Percentiles rank a stretch among this genome's conserved stretches.
Conservation (phyloP, 2,329 filamentous ascomycete genomes). For the Fusarium sp. region DNA sequence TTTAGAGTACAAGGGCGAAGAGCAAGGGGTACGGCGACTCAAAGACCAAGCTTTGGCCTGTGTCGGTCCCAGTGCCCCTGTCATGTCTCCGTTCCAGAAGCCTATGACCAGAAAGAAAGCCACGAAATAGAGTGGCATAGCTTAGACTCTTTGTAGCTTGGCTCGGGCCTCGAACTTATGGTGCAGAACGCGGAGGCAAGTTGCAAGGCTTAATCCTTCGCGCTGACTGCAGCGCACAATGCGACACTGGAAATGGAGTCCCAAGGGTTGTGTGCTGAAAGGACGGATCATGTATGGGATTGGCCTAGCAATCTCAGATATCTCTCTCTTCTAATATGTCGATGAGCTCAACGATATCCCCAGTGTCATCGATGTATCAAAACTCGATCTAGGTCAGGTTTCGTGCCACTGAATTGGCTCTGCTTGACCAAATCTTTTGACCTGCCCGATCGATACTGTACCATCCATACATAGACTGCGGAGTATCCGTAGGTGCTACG, state of each 20-base stretch:
- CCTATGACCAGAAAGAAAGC: slow-evolving; percentile 20
- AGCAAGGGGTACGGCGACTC: slow-evolving; percentile 11
- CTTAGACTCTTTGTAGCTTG: slow-evolving; percentile 21
- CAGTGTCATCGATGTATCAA: too few species aligned
- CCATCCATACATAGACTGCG: not conserved
- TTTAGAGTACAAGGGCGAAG: slow-evolving; percentile 12
- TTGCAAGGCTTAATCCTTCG: slow-evolving; percentile 20
- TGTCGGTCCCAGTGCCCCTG: slow-evolving; percentile 11
- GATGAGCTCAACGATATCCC: too few species aligned
- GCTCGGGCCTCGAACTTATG: slow-evolving; percentile 29
- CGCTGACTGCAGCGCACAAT: slow-evolving; percentile 11
- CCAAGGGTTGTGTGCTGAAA: not conserved
- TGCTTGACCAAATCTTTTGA: not conserved
- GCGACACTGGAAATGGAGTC: slow-evolving; percentile 2
- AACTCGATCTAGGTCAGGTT: too few species aligned
- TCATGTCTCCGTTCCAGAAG: not conserved
- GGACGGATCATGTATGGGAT: not conserved
- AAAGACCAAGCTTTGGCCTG: slow-evolving; percentile 18
- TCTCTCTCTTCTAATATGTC: not conserved
- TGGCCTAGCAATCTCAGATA: not conserved
- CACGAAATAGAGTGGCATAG: slow-evolving; percentile 26
- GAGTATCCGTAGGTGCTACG: not conserved
- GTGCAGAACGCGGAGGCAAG: slow-evolving; percentile 12
- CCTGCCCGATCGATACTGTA: not conserved
- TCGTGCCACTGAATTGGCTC: not conserved